A percentile compares a stretch with the other conserved stretches of the same genome.
These are phyloP conservation scores for Eutypa lata DNA, from an alignment of 2,329 filamentous ascomycete species.

Conservation along the genomic window DNA sequence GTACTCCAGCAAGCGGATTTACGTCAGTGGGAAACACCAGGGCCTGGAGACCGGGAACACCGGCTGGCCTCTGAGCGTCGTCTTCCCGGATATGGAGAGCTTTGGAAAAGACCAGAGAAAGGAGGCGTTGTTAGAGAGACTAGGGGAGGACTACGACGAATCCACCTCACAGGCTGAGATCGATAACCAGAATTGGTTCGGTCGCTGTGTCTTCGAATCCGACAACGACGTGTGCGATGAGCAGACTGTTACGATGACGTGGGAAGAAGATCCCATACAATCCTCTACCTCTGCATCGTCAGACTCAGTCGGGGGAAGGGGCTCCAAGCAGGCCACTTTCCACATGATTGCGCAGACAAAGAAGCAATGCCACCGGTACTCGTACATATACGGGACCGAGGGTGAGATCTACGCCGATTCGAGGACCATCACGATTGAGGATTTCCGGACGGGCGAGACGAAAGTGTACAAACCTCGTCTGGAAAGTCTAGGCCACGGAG, in stretches of 20 bases:
- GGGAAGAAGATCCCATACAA: slow-evolving; percentile 67
- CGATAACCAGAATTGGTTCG: slow-evolving; percentile 69
- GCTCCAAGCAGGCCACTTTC: slow-evolving; percentile 81
- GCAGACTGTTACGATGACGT: slow-evolving; percentile 82
- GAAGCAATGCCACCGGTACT: slow-evolving; percentile 81
- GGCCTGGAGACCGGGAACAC: slow-evolving; percentile 64
- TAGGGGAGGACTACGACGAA: slow-evolving; percentile 51
- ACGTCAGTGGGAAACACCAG: slow-evolving; percentile 61
- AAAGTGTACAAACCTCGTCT: slow-evolving; percentile 58
- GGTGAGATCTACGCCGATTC: slow-evolving; percentile 89
- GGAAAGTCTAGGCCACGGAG: slow-evolving; percentile 63
- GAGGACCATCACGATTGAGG: slow-evolving; percentile 68
- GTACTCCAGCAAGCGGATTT: slow-evolving; percentile 83
- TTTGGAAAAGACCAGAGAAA: slow-evolving; percentile 44
- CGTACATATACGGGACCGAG: slow-evolving; percentile 78
- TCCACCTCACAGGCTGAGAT: slow-evolving; percentile 45
- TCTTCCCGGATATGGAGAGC: slow-evolving; percentile 90
- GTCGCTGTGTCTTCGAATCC: slow-evolving; percentile 89
- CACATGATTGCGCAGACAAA: slow-evolving; percentile 94
- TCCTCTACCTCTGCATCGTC: background rate
- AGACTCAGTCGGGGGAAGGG: slow-evolving; percentile 39
- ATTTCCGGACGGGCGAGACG: slow-evolving; percentile 60
- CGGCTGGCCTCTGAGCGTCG: slow-evolving; percentile 81
- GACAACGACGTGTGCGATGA: slow-evolving; percentile 95
- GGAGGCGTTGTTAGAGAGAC: slow-evolving; percentile 32